These are phyloP conservation scores for Scheffersomyces stipitis DNA, from an alignment of 805 yeast species.

Conservation along the genomic window DNA sequence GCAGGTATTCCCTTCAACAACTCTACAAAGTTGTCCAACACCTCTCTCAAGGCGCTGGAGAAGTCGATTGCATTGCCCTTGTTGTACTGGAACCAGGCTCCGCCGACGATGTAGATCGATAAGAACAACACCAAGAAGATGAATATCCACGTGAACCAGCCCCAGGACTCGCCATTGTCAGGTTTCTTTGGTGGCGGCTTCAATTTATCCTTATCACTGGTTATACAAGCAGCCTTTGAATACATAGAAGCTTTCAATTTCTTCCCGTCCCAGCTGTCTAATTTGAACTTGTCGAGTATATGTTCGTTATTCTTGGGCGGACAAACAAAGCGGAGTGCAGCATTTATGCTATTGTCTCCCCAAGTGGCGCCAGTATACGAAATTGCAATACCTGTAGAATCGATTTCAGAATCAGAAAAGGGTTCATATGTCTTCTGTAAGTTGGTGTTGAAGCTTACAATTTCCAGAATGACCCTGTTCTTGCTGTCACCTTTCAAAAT, in stretches of 20 bases:
- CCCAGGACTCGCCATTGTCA: slow-evolving; percentile 59
- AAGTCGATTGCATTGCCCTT: slow-evolving; percentile 70
- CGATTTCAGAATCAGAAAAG: slow-evolving; percentile 28
- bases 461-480: slow-evolving; percentile 53
- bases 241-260: slow-evolving; percentile 26
- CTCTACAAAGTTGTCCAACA: slow-evolving; percentile 65
- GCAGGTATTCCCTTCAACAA: slow-evolving; percentile 60
- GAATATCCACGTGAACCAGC: slow-evolving; percentile 81
- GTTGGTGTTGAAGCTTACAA: slow-evolving; percentile 55
- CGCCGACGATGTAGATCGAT: slow-evolving; percentile 69
- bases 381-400: slow-evolving; percentile 31
- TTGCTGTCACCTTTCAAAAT: slow-evolving; percentile 43
- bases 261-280: slow-evolving; percentile 40
- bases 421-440: slow-evolving; percentile 29
- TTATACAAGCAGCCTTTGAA: slow-evolving; percentile 42
- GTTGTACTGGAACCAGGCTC: slow-evolving; percentile 74
- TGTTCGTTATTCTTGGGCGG: slow-evolving; percentile 21
- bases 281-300: slow-evolving; percentile 19
- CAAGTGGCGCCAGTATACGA: slow-evolving; percentile 57
- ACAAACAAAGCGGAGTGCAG: slow-evolving; percentile 51
- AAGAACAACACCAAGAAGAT: slow-evolving; percentile 68
- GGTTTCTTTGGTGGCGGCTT: slow-evolving; percentile 19
- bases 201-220: slow-evolving; percentile 28
- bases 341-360: slow-evolving; percentile 61
- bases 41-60: slow-evolving; percentile 70